Conservation (phyloP, 495 filamentous ascomycete genomes). For the Aspergillus steynii region DNA sequence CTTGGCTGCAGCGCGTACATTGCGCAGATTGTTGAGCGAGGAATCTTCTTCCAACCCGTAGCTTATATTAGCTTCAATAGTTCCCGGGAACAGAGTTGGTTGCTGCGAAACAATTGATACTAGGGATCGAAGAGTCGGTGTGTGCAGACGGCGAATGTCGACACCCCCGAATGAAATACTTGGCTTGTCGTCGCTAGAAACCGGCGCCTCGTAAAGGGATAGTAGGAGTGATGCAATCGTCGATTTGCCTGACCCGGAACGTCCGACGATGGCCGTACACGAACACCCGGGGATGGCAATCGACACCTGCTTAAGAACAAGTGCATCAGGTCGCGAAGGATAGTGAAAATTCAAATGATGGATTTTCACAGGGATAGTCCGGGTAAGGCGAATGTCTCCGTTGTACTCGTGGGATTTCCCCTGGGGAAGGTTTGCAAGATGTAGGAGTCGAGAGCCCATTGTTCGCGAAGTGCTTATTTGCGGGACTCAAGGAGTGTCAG, state of each 20-base stretch:
- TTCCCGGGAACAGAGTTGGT: slow-evolving; percentile 73
- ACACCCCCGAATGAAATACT: slow-evolving; percentile 57
- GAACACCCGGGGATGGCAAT: slow-evolving; percentile 59
- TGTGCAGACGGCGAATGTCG: slow-evolving; percentile 59
- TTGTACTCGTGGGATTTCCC: slow-evolving; percentile 58
- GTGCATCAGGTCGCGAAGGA: slow-evolving; percentile 53
- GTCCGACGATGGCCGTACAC: slow-evolving; percentile 74
- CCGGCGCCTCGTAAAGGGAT: slow-evolving; percentile 56
- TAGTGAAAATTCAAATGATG: slow-evolving; percentile 67
- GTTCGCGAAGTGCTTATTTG: slow-evolving; percentile 74
- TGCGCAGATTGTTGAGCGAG: slow-evolving; percentile 32
- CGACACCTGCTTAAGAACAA: slow-evolving; percentile 58
- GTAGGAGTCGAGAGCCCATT: slow-evolving; percentile 71
- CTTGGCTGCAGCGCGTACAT: slow-evolving; percentile 60
- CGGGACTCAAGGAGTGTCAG: slow-evolving; percentile 53
- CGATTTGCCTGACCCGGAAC: slow-evolving; percentile 86
- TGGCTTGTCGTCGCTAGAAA: slow-evolving; percentile 17
- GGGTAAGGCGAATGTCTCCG: slow-evolving; percentile 43
- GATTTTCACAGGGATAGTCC: slow-evolving; percentile 62
- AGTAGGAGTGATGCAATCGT: slow-evolving; percentile 79
- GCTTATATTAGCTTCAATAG: slow-evolving; percentile 73
- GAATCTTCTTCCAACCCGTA: slow-evolving; percentile 63
- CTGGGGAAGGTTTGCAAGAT: slow-evolving; percentile 62
- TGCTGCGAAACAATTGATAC: slow-evolving; percentile 78
- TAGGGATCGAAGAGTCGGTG: slow-evolving; percentile 61